Percentiles rank a stretch among this genome's conserved stretches.
These are phyloP conservation scores for Ophiosphaerella narmari DNA, from an alignment of 2,329 filamentous ascomycete species.

Conservation along the genomic window DNA sequence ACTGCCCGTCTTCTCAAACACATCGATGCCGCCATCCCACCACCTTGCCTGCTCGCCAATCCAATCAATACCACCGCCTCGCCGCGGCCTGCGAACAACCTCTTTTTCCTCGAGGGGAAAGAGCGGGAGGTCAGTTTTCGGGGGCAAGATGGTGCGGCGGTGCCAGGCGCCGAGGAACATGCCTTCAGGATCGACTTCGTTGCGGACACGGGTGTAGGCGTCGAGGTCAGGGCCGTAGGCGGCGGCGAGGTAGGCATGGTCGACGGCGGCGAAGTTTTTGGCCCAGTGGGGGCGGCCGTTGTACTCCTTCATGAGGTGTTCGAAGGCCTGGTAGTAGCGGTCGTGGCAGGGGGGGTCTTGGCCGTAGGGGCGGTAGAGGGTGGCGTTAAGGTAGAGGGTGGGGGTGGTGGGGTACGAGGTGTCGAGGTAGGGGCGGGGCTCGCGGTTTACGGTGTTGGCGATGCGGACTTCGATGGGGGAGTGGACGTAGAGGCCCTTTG, in stretches of 20 bases:
- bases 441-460: constrained; percentile 63
- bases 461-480: constrained; percentile 93
- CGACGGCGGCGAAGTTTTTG: constrained; percentile 76
- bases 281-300: constrained; percentile 88
- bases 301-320: constrained; percentile 86
- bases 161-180: constrained; percentile 95
- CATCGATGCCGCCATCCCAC: constrained; percentile 41
- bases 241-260: constrained; percentile 63
- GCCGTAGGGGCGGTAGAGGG: constrained; percentile 81
- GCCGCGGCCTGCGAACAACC: constrained; percentile 39
- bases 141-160: constrained; percentile 56
- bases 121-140: constrained; percentile 31
- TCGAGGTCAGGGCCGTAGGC: constrained; percentile 73
- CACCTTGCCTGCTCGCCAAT: constrained; percentile 45
- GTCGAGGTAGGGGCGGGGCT: constrained; percentile 70
- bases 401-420: constrained; percentile 70
- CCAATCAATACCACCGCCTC: constrained; percentile 45
- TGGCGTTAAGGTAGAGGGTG: constrained; percentile 87
- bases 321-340: constrained; percentile 86
- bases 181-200: constrained; percentile 75
- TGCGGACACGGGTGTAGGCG: constrained; percentile 70
- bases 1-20: constrained; percentile 34
- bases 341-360: constrained; percentile 75
- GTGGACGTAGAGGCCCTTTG: constrained; percentile 80
- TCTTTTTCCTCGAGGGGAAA: constrained; percentile 51